These are phyloP conservation scores for Pelagomonas calceolata DNA, from an alignment of 108 stramenopile genomes.

Conservation along the genomic window DNA sequence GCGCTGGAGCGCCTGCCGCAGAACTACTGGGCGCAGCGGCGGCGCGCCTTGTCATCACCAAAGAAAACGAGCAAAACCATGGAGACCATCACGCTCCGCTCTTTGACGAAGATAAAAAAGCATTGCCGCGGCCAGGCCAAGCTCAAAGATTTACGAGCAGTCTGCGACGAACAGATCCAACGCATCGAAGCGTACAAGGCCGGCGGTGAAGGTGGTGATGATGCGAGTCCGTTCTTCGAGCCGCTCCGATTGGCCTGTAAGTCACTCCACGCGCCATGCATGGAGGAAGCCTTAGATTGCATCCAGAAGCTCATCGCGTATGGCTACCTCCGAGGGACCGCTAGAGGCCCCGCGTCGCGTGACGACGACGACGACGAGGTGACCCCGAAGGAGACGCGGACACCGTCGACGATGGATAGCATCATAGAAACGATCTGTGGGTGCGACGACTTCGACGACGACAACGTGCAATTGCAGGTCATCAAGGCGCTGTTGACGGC, in stretches of 20 bases:
- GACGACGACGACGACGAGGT: background rate
- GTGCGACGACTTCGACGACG: conserved; percentile 39
- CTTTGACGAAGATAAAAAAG: background rate
- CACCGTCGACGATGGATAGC: conserved; percentile 10
- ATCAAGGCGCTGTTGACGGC: conserved; percentile 52
- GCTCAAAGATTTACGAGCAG: background rate
- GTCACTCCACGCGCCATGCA: conserved; percentile 19
- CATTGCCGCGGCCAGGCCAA: background rate
- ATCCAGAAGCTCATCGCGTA: conserved; percentile 37
- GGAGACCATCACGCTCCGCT: background rate
- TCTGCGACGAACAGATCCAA: background rate
- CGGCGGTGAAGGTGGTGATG: background rate
- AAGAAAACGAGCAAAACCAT: no score
- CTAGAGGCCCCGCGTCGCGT: background rate
- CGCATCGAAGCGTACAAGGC: background rate
- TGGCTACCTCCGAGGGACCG: conserved; percentile 15
- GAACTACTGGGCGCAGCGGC: no score
- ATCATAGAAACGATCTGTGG: conserved; percentile 37
- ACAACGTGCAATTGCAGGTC: conserved; percentile 53
- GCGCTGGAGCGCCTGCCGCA: no score
- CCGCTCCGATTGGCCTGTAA: conserved; percentile 31
- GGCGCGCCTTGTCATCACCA: no score
- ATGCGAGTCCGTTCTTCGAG: conserved; percentile 30
- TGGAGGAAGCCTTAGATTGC: conserved; percentile 39
- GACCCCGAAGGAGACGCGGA: background rate